Conservation (phyloP, 345 rosid species). For the Citrus maxima region DNA sequence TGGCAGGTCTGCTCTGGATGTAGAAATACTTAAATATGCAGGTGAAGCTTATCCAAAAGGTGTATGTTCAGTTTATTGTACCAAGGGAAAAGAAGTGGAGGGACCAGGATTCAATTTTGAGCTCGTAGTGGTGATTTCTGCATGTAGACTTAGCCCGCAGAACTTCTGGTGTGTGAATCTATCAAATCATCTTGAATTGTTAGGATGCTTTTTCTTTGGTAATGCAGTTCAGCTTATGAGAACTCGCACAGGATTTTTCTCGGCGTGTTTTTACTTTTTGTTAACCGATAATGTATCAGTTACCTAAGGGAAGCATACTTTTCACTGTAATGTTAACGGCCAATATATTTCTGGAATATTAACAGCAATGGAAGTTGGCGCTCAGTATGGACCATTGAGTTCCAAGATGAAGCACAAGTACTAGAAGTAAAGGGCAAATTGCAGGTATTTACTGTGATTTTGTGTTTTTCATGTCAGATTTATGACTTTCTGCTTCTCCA, state of each 20-base stretch:
- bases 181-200: constrained; percentile 9
- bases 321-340: background rate
- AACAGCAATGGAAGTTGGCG: constrained; percentile 95
- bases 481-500: background rate
- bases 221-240: background rate
- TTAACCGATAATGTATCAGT: background rate
- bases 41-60: constrained; percentile 95
- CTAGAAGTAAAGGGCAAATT: constrained; percentile 72
- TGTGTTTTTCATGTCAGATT: background rate
- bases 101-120: constrained; percentile 89
- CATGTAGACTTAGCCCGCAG: constrained; percentile 81
- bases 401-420: constrained; percentile 71
- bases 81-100: constrained; percentile 72
- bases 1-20: constrained; percentile 82
- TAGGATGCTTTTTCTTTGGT: background rate
- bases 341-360: constrained; percentile 15
- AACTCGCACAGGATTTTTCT: background rate
- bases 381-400: constrained; percentile 80
- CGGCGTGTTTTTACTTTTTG: background rate
- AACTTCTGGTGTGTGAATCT: constrained; percentile 75
- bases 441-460: constrained; percentile 48
- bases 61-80: constrained; percentile 70
- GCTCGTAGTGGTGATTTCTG: constrained; percentile 84
- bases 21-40: constrained; percentile 75
- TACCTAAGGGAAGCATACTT: background rate